Base-by-base conservation (phyloP, 2,329 filamentous ascomycete genomes). In the Colletotrichum higginsianum region DNA sequence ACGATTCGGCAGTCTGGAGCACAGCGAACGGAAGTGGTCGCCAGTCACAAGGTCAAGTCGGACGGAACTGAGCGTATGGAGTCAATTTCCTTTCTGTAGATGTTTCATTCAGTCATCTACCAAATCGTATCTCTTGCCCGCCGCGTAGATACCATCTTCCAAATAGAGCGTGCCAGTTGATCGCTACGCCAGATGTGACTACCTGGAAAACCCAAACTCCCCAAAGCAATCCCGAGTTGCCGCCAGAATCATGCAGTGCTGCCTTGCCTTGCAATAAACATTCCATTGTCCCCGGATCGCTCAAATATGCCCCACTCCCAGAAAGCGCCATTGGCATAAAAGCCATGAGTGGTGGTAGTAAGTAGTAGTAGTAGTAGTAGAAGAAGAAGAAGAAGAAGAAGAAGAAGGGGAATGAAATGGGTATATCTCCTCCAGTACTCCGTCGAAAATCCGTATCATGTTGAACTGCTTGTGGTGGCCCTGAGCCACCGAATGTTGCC, bases 361-460 rank as follows among this genome's bases (percentile, higher is more conserved):
- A 21, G 30, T 38, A 38, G 30, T 55, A 21, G 23, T 30, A 23
- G 49, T 30, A 23, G 15, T 30, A 56, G 49, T 61, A 49, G 67
- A 42, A 57, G 47, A 18, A 49, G 21, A 47, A 62, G 30, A 46
- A 61, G 52, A 53, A 60, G 30, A 30, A 30, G 62, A 49, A 57
- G 47, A 23, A 49, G 35, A 53, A 62, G 30, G 58, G 66, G 58
- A 55, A 60, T n/a, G 49, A 71, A 63, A 58, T 66, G 68, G 68
- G 68, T 71, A 68, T 71, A 71, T 68, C 65, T 61, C 49, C 42
- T 71, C 58, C 65, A 47, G 40, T 68, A 71, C 68, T 68, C 68
- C 68, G 65, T 69, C 16, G 44, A 44, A 68, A 71, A 60, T 30
- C 52, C 68, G 13, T 46, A 18, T 53, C 64, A 23, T 47, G 58